Conservation (phyloP, 345 rosid species). For the Populus simonii region DNA sequence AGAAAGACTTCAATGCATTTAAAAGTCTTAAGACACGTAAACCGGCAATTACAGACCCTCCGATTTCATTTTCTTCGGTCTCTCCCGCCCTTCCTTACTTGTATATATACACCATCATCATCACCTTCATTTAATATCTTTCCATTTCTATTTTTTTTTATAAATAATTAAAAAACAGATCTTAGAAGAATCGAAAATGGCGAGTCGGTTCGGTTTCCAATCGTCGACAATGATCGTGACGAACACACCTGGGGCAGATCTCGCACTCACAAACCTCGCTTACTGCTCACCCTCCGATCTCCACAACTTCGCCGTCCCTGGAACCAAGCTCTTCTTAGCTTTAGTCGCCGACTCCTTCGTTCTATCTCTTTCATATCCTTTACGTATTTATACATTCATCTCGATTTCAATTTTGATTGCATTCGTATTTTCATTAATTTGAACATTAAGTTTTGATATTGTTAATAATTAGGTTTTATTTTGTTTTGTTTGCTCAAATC, state of each 20-base stretch:
- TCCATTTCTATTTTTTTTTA: no score
- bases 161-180: conserved; percentile 5
- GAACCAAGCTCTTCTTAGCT: conserved; percentile 65
- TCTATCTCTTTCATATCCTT: conserved; percentile 87
- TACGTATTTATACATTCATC: background rate
- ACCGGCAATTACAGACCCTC: no score
- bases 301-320: conserved; percentile 74
- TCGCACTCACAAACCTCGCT: conserved; percentile 80
- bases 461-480: no score
- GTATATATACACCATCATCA: no score
- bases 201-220: conserved; percentile 51
- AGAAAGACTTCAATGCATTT: background rate
- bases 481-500: no score
- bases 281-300: conserved; percentile 90
- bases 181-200: conserved; percentile 36
- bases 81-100: no score
- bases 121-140: no score
- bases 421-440: no score
- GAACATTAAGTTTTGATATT: no score
- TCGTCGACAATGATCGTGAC: conserved; percentile 60
- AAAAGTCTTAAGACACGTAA: no score
- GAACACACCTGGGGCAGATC: conserved; percentile 73
- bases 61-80: no score
- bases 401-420: no score
- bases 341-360: conserved; percentile 53